Evolutionary conservation across 2,329 filamentous ascomycete genomes (phyloP).

Genomic region (Verticillium zaregamsianum): DNA sequence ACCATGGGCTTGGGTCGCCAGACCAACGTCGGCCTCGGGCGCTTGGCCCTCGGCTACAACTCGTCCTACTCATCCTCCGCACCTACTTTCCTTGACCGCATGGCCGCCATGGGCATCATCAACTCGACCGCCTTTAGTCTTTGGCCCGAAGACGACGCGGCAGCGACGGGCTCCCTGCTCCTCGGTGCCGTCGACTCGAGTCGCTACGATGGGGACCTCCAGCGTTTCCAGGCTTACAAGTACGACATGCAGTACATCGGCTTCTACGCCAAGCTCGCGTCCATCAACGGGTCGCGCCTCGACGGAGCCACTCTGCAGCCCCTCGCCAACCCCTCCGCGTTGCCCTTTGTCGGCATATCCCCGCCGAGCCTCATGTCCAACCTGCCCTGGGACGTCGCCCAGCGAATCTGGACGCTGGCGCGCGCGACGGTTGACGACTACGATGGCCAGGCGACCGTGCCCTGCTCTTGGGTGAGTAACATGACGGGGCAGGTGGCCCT

Average conservation of each 20-base stretch:
- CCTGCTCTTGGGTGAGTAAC: slow-evolving; percentile 18
- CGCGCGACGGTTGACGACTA: slow-evolving; percentile 18
- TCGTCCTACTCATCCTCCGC: slow-evolving; percentile 42
- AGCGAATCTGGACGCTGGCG: slow-evolving; percentile 20
- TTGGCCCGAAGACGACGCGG: slow-evolving; percentile 40
- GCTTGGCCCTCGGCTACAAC: slow-evolving; percentile 55
- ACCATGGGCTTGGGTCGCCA: slow-evolving; percentile 50
- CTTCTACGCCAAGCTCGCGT: slow-evolving; percentile 3
- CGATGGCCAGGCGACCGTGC: slow-evolving; percentile 12
- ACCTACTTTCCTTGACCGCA: slow-evolving; percentile 60
- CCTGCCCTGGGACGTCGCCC: slow-evolving; percentile 17
- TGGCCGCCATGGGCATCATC: slow-evolving; percentile 59
- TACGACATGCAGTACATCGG: not conserved
- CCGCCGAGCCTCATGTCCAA: slow-evolving; percentile 6
- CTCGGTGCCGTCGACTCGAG: slow-evolving; percentile 11
- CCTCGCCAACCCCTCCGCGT: not conserved
- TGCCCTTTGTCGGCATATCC: not conserved
- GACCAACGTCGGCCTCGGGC: slow-evolving; percentile 44
- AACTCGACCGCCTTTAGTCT: slow-evolving; percentile 63
- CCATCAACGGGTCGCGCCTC: slow-evolving; percentile 5
- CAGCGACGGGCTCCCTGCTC: slow-evolving; percentile 5
- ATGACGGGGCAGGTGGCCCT: slow-evolving; percentile 18
- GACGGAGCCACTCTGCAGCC: not conserved
- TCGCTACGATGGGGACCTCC: slow-evolving; percentile 17
- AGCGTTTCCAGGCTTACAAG: slow-evolving; percentile 2